Evolutionary conservation across 495 filamentous ascomycete genomes (phyloP).

Genomic region (Trichoderma virens): DNA sequence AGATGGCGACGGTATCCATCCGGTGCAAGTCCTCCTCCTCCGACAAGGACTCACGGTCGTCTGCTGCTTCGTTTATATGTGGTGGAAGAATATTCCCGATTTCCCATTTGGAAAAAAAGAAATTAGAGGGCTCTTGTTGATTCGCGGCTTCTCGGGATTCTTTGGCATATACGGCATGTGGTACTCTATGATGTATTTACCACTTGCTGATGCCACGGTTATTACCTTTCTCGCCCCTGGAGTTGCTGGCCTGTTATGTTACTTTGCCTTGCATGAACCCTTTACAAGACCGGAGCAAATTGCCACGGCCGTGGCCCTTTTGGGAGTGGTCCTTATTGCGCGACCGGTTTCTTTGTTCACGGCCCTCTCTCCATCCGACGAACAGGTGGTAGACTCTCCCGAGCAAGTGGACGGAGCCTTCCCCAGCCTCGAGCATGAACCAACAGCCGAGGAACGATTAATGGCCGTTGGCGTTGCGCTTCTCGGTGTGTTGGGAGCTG

Average conservation of each 20-base stretch:
- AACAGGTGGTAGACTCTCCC: constrained; percentile 19
- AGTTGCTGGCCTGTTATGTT: constrained; percentile 76
- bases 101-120: constrained; percentile 63
- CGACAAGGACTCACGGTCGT: constrained; percentile 73
- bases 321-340: constrained; percentile 80
- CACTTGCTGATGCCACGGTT: constrained; percentile 84
- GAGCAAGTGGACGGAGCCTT: constrained; percentile 21
- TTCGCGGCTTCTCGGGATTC: constrained; percentile 69
- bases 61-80: constrained; percentile 67
- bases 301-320: constrained; percentile 65
- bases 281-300: constrained; percentile 74
- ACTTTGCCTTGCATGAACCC: constrained; percentile 63
- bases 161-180: constrained; percentile 62
- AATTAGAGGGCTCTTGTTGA: constrained; percentile 57
- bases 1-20: constrained; percentile 67
- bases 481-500: constrained; percentile 71
- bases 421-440: constrained; percentile 24
- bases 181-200: constrained; percentile 74
- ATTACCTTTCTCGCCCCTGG: constrained; percentile 84
- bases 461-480: constrained; percentile 65
- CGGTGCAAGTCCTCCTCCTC: constrained; percentile 83
- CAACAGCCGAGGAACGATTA: constrained; percentile 60
- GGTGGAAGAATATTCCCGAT: constrained; percentile 54
- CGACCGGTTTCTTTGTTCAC: constrained; percentile 56
- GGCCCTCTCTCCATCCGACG: constrained; percentile 7